These are phyloP conservation scores for Penicillium digitatum DNA, from an alignment of 2,329 filamentous ascomycete species.

Conservation along the genomic window DNA sequence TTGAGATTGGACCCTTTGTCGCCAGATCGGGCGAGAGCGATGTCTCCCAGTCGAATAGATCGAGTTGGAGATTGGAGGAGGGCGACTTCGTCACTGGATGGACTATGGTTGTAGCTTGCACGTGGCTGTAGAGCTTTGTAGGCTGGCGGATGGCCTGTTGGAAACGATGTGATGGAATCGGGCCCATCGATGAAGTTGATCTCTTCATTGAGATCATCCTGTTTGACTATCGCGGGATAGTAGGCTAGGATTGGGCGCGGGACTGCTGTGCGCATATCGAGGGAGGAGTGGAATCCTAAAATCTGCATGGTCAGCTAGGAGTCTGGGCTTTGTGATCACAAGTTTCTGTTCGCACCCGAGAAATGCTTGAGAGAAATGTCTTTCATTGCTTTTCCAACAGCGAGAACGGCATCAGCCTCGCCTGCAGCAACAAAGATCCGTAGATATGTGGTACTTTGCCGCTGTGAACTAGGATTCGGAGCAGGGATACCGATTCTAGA, in stretches of 20 bases:
- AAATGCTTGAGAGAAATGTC: conserved; percentile 47
- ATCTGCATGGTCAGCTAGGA: background rate
- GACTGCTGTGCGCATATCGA: conserved; percentile 42
- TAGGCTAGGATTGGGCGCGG: conserved; percentile 43
- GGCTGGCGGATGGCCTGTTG: conserved; percentile 17
- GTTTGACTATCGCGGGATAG: conserved; percentile 39
- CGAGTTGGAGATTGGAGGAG: conserved; percentile 20
- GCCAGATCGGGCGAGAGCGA: conserved; percentile 44
- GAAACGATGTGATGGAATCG: conserved; percentile 1
- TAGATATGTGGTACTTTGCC: conserved; percentile 45
- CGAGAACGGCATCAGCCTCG: conserved; percentile 25
- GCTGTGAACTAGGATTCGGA: conserved; percentile 40
- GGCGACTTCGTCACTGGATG: conserved; percentile 19
- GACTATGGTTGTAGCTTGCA: conserved; percentile 20
- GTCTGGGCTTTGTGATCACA: background rate
- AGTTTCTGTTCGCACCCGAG: conserved; percentile 18
- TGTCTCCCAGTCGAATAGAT: conserved; percentile 40
- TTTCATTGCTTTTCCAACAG: conserved; percentile 30
- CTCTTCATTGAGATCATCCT: conserved; percentile 27
- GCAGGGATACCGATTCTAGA: conserved; percentile 37
- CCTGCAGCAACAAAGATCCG: conserved; percentile 45
- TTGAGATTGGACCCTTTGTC: conserved; percentile 45
- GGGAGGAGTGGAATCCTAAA: conserved; percentile 41
- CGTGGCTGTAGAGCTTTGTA: conserved; percentile 14
- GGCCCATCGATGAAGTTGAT: conserved; percentile 22